Evolutionary conservation across 2,329 filamentous ascomycete genomes (phyloP).

Genomic region (Bipolaris cookei): DNA sequence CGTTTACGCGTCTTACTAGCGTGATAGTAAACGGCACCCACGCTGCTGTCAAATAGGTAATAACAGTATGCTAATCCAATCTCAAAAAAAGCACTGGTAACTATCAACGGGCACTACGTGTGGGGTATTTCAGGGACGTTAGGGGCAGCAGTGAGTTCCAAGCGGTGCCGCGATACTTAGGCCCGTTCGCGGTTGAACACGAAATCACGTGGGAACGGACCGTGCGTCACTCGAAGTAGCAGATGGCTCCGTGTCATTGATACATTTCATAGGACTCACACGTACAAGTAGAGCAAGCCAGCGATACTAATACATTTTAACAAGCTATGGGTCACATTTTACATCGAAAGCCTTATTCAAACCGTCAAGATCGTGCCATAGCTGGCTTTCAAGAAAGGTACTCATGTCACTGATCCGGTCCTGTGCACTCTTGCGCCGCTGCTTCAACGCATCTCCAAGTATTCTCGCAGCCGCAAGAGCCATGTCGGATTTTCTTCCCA

Average conservation of each 20-base stretch:
- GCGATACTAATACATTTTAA: constrained; percentile 5
- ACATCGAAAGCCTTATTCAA: constrained; percentile 26
- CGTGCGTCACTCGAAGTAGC: not conserved
- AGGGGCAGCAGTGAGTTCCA: not conserved
- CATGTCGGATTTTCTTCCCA: constrained; percentile 64
- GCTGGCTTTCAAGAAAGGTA: constrained; percentile 30
- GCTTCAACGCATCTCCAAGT: constrained; percentile 45
- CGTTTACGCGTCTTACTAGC: constrained; percentile 12
- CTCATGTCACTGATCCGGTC: constrained; percentile 35
- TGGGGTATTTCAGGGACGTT: not conserved
- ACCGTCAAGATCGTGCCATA: constrained; percentile 37
- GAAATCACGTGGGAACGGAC: not conserved
- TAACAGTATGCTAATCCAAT: not conserved
- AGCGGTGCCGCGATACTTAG: not conserved
- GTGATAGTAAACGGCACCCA: not conserved
- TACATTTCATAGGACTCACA: too few relatives aligned
- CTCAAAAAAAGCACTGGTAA: not conserved
- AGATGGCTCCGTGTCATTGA: not conserved
- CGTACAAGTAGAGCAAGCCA: too few relatives aligned
- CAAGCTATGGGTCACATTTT: constrained; percentile 25
- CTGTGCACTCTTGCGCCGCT: constrained; percentile 30
- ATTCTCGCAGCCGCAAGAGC: constrained; percentile 51
- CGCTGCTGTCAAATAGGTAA: too few relatives aligned
- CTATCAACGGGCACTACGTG: not conserved
- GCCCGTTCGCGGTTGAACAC: not conserved